phyloP scores from a whole-genome alignment of 2,329 filamentous ascomycete genomes.

The Pseudophaeomoniella oleicola region DNA sequence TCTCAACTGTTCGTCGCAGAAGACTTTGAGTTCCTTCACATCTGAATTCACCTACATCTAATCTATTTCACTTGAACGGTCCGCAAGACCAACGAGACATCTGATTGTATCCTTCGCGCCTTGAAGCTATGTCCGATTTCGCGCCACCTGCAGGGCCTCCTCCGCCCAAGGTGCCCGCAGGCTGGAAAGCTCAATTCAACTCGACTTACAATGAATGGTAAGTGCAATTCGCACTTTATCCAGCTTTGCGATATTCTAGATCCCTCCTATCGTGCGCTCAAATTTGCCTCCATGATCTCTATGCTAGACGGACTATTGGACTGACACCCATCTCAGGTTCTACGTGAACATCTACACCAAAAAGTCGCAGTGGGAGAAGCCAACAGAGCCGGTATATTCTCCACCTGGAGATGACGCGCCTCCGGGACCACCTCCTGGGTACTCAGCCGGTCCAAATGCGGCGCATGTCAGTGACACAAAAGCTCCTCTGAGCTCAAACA shows the following conservation, averaged over 20 bases:
- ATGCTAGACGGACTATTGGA: slow-evolving; percentile 11
- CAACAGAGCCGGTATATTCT: slow-evolving; percentile 51
- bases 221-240: slow-evolving; percentile 7
- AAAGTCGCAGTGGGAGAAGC: slow-evolving; percentile 79
- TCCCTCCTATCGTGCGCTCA: not conserved
- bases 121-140: slow-evolving; percentile 17
- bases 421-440: slow-evolving; percentile 53
- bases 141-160: slow-evolving; percentile 35
- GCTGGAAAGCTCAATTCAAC: slow-evolving; percentile 78
- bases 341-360: slow-evolving; percentile 84
- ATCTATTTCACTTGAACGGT: too few relatives aligned
- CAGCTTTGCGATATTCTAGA: not conserved
- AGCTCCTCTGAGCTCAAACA: slow-evolving; percentile 45
- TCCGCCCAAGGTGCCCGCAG: slow-evolving; percentile 52
- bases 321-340: slow-evolving; percentile 57
- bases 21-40: too few relatives aligned
- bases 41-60: too few relatives aligned
- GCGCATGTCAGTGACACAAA: slow-evolving; percentile 31
- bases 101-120: too few relatives aligned
- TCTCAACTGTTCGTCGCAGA: too few relatives aligned
- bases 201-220: slow-evolving; percentile 77
- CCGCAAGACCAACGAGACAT: too few relatives aligned
- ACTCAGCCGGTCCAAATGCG: slow-evolving; percentile 36
- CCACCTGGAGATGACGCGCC: slow-evolving; percentile 30
- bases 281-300: slow-evolving; percentile 3